These are phyloP conservation scores for Candida pseudoglaebosa DNA, from an alignment of 805 yeast species.

Conservation along the genomic window DNA sequence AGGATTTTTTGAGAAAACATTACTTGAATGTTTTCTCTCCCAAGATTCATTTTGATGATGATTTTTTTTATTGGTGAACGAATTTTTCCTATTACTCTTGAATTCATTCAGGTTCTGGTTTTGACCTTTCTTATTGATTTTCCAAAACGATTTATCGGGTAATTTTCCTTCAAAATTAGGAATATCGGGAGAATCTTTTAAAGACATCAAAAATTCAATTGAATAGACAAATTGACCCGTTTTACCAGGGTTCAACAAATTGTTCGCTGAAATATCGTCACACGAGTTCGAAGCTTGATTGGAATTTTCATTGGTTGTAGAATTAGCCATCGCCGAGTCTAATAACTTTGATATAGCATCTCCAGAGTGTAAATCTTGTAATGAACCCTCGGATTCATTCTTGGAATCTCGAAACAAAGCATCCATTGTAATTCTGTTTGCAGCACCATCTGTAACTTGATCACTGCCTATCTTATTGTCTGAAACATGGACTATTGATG, in stretches of 20 bases:
- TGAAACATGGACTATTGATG: constrained; percentile 18
- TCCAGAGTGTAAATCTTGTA: constrained; percentile 23
- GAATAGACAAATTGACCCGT: constrained; percentile 16
- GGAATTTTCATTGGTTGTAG: constrained; percentile 26
- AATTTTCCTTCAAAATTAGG: constrained; percentile 28
- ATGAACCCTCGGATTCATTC: background rate
- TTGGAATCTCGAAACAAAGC: constrained; percentile 1
- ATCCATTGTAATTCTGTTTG: background rate
- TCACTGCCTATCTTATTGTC: constrained; percentile 6
- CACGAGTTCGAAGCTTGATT: constrained; percentile 13
- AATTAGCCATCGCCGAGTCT: constrained; percentile 45
- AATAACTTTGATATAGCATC: constrained; percentile 38
- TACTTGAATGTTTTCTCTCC: constrained; percentile 25
- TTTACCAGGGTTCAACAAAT: background rate
- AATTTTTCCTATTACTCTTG: constrained; percentile 12
- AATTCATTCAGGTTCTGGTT: constrained; percentile 7
- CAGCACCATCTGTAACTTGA: background rate
- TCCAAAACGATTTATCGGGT: constrained; percentile 51
- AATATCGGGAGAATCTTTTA: constrained; percentile 35
- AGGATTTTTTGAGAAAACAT: constrained; percentile 11
- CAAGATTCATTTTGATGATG: constrained; percentile 19
- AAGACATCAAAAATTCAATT: constrained; percentile 23
- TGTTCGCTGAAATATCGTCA: background rate
- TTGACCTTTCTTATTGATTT: constrained; percentile 23
- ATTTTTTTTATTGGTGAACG: constrained; percentile 10